Percentiles rank a stretch among this genome's conserved stretches.
These are phyloP conservation scores for Cladorrhinum sp. DNA, from an alignment of 2,329 filamentous ascomycete species.

Conservation along the genomic window DNA sequence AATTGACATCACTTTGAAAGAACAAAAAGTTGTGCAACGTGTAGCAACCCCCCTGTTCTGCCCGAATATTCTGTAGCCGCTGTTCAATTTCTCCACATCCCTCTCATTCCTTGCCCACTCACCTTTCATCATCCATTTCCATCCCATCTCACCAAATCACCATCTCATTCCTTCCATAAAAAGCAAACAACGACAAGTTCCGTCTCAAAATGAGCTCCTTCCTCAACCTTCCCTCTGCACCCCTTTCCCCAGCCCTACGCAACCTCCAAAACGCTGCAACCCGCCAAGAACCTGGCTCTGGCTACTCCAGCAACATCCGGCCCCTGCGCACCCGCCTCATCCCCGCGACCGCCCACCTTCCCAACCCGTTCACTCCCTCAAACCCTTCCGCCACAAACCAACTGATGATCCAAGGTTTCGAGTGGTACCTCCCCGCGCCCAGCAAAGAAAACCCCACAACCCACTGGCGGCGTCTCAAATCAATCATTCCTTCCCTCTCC, in stretches of 20 bases:
- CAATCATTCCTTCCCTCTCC: conserved; percentile 52
- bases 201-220: conserved; percentile 17
- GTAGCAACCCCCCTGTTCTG: no score
- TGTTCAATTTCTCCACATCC: not conserved
- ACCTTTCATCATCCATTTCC: not conserved
- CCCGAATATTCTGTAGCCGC: no score
- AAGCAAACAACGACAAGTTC: not conserved
- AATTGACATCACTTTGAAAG: no score
- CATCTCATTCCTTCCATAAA: not conserved
- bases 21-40: no score
- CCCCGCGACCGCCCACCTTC: conserved; percentile 15
- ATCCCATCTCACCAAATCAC: not conserved
- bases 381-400: conserved; percentile 35
- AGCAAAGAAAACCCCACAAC: conserved; percentile 45
- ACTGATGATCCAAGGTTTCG: conserved; percentile 65
- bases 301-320: conserved; percentile 21
- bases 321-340: conserved; percentile 18
- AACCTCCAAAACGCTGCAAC: conserved; percentile 10
- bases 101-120: not conserved
- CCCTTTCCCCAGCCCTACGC: conserved; percentile 11
- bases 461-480: conserved; percentile 59
- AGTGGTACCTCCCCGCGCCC: conserved; percentile 61
- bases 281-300: conserved; percentile 16
- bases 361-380: conserved; percentile 16
- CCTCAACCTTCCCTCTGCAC: conserved; percentile 18